Conservation (phyloP, 2,329 filamentous ascomycete species). For the Pseudocercospora eumusae region DNA sequence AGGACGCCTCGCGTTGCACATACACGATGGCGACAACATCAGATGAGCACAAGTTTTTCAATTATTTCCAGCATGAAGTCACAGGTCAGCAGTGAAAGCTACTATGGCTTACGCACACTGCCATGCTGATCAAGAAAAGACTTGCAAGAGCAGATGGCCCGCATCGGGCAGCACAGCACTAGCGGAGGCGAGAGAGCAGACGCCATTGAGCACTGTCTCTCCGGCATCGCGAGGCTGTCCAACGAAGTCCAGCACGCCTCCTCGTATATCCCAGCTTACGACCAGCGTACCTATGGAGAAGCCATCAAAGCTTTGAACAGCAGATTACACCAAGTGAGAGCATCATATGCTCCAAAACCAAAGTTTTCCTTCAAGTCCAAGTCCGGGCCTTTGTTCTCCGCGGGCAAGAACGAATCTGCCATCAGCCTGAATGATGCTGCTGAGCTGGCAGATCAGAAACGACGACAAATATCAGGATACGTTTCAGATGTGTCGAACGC, state of each 20-base stretch:
- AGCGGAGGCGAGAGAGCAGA: conserved; percentile 75
- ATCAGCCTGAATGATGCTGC: conserved; percentile 60
- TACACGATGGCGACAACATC: conserved; percentile 17
- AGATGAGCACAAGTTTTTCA: conserved; percentile 65
- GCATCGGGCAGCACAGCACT: conserved; percentile 63
- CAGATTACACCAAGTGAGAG: conserved; percentile 70
- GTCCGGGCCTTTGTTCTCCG: conserved; percentile 31
- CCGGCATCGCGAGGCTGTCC: conserved; percentile 76
- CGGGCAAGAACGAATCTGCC: conserved; percentile 43
- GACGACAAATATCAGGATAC: conserved; percentile 49
- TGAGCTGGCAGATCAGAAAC: conserved; percentile 51
- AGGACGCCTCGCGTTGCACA: background rate
- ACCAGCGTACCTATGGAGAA: conserved; percentile 83
- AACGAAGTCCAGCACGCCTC: conserved; percentile 82
- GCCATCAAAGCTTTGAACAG: conserved; percentile 79
- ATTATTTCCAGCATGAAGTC: conserved; percentile 76
- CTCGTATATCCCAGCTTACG: conserved; percentile 81
- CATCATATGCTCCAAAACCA: conserved; percentile 68
- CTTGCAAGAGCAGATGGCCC: conserved; percentile 73
- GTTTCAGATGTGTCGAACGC: conserved; percentile 41
- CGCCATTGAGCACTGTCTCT: conserved; percentile 76
- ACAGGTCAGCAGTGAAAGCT: conserved; percentile 54
- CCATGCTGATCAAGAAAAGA: conserved; percentile 50
- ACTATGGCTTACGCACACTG: conserved; percentile 2
- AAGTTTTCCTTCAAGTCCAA: conserved; percentile 77